A percentile compares a stretch with the other conserved stretches of the same genome.
phyloP scores from a whole-genome alignment of 2,329 filamentous ascomycete species.

The Septoria petroselini region DNA sequence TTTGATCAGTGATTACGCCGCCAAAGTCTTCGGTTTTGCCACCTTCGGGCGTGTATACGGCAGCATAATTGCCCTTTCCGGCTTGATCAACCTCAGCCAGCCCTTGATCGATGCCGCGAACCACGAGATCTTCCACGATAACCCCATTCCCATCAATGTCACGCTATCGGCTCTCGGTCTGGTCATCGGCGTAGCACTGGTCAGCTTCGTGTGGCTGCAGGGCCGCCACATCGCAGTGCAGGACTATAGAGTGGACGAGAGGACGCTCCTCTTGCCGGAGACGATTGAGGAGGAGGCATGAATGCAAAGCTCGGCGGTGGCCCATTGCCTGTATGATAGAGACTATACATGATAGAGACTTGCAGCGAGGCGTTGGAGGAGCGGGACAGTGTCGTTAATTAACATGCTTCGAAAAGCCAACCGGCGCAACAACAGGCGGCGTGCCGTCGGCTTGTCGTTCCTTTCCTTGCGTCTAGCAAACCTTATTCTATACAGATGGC shows the following conservation, averaged over 20 bases:
- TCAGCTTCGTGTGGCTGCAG: constrained; percentile 58
- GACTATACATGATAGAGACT: not conserved
- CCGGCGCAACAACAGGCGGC: too few species aligned
- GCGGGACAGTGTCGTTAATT: too few species aligned
- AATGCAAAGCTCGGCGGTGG: not conserved
- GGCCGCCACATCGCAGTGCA: constrained; percentile 18
- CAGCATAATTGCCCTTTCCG: constrained; percentile 78
- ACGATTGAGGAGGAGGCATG: constrained; percentile 37
- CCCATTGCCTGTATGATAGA: not conserved
- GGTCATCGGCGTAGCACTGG: constrained; percentile 62
- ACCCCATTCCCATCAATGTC: constrained; percentile 75
- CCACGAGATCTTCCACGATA: constrained; percentile 65
- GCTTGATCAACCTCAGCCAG: constrained; percentile 79
- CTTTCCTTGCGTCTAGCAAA: too few species aligned
- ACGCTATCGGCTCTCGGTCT: constrained; percentile 62
- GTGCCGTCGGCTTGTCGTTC: too few species aligned
- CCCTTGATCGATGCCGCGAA: constrained; percentile 74
- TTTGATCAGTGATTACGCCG: constrained; percentile 63
- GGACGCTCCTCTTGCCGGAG: constrained; percentile 20
- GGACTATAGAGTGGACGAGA: constrained; percentile 17
- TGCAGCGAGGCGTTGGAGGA: not conserved
- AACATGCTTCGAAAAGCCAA: too few species aligned
- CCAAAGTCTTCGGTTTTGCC: constrained; percentile 90
- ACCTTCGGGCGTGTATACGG: constrained; percentile 93
- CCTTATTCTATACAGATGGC: too few species aligned